Conservation (phyloP, 2,329 filamentous ascomycete genomes). For the Verticillium albo-atrum region DNA sequence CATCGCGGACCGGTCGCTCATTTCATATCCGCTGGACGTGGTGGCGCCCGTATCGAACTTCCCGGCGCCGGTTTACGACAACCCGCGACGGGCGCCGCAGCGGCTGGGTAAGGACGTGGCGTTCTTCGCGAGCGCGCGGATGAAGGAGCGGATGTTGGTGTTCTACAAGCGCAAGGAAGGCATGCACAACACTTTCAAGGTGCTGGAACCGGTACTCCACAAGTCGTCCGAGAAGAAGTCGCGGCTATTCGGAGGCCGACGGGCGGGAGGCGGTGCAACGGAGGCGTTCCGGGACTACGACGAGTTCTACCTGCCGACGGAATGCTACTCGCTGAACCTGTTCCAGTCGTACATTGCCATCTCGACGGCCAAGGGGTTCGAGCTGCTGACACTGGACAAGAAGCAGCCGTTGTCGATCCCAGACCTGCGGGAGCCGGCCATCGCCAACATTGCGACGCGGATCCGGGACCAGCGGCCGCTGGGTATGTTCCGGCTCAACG, state of each 20-base stretch:
- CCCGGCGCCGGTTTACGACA: slow-evolving; percentile 62
- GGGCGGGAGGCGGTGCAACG: slow-evolving; percentile 63
- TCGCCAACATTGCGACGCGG: slow-evolving; percentile 78
- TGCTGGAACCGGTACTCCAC: slow-evolving; percentile 91
- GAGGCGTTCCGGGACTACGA: slow-evolving; percentile 98
- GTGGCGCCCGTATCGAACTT: slow-evolving; percentile 63
- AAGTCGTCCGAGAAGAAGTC: slow-evolving; percentile 83
- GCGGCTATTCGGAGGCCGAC: slow-evolving; percentile 58
- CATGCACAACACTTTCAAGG: slow-evolving; percentile 90
- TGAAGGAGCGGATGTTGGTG: slow-evolving; percentile 93
- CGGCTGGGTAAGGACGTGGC: slow-evolving; percentile 89
- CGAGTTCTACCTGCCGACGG: slow-evolving; percentile 95
- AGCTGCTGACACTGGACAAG: slow-evolving; percentile 94
- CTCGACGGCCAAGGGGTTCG: slow-evolving; percentile 85
- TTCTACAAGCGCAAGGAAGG: slow-evolving; percentile 97
- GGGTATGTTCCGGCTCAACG: slow-evolving; percentile 93
- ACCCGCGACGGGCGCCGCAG: slow-evolving; percentile 79
- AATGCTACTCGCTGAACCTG: slow-evolving; percentile 91
- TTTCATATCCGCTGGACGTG: slow-evolving; percentile 90
- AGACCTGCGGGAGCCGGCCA: slow-evolving; percentile 72
- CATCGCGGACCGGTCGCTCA: slow-evolving; percentile 84
- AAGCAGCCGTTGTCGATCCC: slow-evolving; percentile 94
- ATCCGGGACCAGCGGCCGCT: slow-evolving; percentile 80
- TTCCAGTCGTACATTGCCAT: slow-evolving; percentile 95
- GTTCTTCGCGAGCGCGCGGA: slow-evolving; percentile 91